These are phyloP conservation scores for Tolypocladium album DNA, from an alignment of 2,329 filamentous ascomycete genomes.

Conservation along the genomic window DNA sequence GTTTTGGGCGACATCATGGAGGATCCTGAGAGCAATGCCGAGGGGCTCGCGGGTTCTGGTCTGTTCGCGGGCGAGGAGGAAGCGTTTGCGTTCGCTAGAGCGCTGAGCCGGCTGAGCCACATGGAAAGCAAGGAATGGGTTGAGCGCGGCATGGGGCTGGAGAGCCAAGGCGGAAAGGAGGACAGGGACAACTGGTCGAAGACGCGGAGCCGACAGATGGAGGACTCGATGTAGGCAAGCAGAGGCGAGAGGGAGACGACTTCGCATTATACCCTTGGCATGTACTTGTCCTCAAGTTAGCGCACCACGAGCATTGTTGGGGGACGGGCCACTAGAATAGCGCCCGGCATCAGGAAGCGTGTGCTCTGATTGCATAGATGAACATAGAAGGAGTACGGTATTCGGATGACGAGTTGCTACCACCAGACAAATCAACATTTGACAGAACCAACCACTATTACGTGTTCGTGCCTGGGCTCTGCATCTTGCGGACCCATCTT, in stretches of 20 bases:
- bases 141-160: conserved; percentile 63
- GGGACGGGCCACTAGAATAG: not conserved
- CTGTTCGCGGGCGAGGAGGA: conserved; percentile 95
- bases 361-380: not conserved
- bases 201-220: conserved; percentile 56
- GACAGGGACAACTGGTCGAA: conserved; percentile 57
- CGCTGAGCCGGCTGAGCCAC: conserved; percentile 71
- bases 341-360: not conserved
- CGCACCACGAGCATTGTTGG: not conserved
- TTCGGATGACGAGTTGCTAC: not conserved
- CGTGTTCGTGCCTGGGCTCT: no score
- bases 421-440: not conserved
- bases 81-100: conserved; percentile 87
- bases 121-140: conserved; percentile 97
- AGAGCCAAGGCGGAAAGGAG: conserved; percentile 51
- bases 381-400: not conserved
- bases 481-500: no score
- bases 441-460: no score
- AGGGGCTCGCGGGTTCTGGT: conserved; percentile 71
- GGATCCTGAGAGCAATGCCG: conserved; percentile 75
- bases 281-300: not conserved
- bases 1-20: conserved; percentile 76
- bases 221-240: conserved; percentile 47
- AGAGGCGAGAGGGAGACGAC: not conserved
- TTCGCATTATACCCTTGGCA: not conserved